Evolutionary conservation across 306 rosid genomes (phyloP).

Genomic region (Trifolium pratense): DNA sequence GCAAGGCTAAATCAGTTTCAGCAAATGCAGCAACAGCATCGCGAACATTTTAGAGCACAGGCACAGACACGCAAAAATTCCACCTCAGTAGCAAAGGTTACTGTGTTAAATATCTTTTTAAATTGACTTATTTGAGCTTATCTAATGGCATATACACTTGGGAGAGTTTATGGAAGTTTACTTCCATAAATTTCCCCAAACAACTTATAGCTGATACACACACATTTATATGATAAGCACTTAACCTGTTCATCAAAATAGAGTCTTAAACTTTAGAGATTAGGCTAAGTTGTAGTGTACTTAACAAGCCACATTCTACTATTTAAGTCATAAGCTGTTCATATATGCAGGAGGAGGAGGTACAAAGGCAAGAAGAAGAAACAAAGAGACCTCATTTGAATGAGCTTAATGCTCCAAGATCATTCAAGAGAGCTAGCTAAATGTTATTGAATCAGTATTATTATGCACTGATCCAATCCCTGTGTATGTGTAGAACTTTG

Average conservation of each 20-base stretch:
- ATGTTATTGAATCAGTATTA: slow-evolving; percentile 42
- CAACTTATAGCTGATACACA: background rate
- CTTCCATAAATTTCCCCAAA: background rate
- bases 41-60: slow-evolving; percentile 58
- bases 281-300: background rate
- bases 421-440: slow-evolving; percentile 57
- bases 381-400: slow-evolving; percentile 42
- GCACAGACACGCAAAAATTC: slow-evolving; percentile 45
- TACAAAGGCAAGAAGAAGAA: slow-evolving; percentile 64
- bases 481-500: slow-evolving; percentile 40
- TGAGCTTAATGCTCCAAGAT: slow-evolving; percentile 58
- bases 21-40: slow-evolving; percentile 81
- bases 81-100: slow-evolving; percentile 54
- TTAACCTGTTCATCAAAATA: background rate
- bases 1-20: slow-evolving; percentile 83
- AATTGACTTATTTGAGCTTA: background rate
- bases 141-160: background rate
- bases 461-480: slow-evolving; percentile 45
- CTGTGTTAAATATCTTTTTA: background rate
- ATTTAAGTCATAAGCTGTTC: slow-evolving; percentile 5
- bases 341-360: slow-evolving; percentile 63
- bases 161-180: background rate
- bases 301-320: slow-evolving; percentile 2
- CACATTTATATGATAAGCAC: background rate
- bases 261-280: background rate